A percentile compares a stretch with the other conserved stretches of the same genome.
Conservation (phyloP, 1,284 basidiomycete species). For the Irpex sp. region DNA sequence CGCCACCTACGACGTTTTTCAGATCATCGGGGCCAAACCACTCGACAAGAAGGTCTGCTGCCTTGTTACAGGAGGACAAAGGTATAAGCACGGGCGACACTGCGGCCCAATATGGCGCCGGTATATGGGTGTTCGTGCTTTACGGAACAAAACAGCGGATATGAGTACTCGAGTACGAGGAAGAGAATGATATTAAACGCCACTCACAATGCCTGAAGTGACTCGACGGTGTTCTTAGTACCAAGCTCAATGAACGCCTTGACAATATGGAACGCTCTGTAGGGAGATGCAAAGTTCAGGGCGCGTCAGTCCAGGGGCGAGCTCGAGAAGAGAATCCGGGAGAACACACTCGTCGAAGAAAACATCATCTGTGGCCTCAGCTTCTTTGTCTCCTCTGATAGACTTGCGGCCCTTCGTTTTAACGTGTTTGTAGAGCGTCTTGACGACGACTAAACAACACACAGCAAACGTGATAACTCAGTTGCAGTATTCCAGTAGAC, state of each 20-base stretch:
- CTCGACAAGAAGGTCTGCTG: slow-evolving; percentile 72
- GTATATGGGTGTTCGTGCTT: slow-evolving; percentile 75
- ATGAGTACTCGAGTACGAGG: not conserved
- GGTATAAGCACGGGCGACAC: slow-evolving; percentile 70
- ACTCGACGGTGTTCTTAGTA: slow-evolving; percentile 57
- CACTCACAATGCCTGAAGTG: slow-evolving; percentile 38
- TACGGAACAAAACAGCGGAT: not conserved
- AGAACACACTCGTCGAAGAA: slow-evolving; percentile 56
- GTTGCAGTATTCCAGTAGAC: not conserved
- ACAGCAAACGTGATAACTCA: not conserved
- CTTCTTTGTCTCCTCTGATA: slow-evolving; percentile 30
- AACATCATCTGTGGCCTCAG: slow-evolving; percentile 53
- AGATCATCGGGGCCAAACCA: slow-evolving; percentile 78
- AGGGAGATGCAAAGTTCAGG: not conserved
- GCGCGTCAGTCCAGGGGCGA: not conserved
- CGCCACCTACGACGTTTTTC: slow-evolving; percentile 71
- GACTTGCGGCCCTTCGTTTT: slow-evolving; percentile 42
- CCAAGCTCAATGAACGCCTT: slow-evolving; percentile 63
- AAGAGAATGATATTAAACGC: not conserved
- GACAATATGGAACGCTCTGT: slow-evolving; percentile 63
- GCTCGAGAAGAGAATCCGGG: not conserved
- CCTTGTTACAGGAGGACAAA: slow-evolving; percentile 55
- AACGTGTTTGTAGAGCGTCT: slow-evolving; percentile 62
- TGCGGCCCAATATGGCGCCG: slow-evolving; percentile 75
- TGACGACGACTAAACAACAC: slow-evolving; percentile 35